Evolutionary conservation across 495 filamentous ascomycete genomes (phyloP).

Genomic region (Aspergillus coremiiformis): DNA sequence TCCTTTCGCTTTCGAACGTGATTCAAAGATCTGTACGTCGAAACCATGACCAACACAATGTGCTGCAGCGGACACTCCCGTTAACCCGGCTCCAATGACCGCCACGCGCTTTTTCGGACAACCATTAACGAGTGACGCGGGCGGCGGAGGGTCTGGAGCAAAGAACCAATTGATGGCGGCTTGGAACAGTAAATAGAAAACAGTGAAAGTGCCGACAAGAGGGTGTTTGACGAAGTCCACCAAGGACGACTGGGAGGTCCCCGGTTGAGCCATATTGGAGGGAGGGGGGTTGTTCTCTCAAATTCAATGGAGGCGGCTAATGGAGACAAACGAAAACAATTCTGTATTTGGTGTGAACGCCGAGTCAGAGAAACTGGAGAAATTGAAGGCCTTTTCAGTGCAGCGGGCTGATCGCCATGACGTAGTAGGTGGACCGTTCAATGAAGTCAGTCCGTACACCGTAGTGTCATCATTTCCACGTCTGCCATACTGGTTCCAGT

Average conservation of each 20-base stretch:
- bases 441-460: background rate
- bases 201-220: constrained; percentile 40
- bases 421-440: background rate
- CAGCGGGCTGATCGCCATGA: no score
- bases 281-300: background rate
- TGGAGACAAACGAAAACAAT: background rate
- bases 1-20: constrained; percentile 48
- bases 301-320: background rate
- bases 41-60: constrained; percentile 87
- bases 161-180: constrained; percentile 57
- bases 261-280: background rate
- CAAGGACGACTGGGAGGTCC: background rate
- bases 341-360: no score
- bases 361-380: no score
- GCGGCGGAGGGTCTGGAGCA: constrained; percentile 59
- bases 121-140: constrained; percentile 41
- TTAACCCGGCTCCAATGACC: constrained; percentile 77
- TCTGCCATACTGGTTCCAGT: no score
- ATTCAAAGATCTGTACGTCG: constrained; percentile 72
- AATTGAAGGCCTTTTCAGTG: background rate
- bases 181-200: constrained; percentile 62
- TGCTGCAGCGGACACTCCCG: constrained; percentile 71
- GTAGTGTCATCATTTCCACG: no score
- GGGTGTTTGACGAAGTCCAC: constrained; percentile 24
- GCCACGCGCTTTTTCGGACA: constrained; percentile 55